A percentile compares a stretch with the other conserved stretches of the same genome.
These are phyloP conservation scores for Annulohypoxylon stygium DNA, from an alignment of 495 filamentous ascomycete species.

Conservation along the genomic window DNA sequence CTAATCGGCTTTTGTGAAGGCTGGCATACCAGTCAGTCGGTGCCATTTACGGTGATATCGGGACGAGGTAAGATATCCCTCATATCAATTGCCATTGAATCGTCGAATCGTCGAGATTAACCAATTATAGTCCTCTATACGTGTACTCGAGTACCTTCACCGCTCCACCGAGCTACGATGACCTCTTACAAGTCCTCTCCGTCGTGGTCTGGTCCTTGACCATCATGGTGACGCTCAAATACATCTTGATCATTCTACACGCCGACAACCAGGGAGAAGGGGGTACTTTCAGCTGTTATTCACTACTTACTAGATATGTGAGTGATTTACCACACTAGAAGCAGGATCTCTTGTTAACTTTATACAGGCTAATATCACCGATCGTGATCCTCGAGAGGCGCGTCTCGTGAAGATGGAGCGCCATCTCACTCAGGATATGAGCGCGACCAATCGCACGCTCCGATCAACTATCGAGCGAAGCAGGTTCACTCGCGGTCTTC, in stretches of 20 bases:
- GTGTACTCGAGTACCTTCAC: constrained; percentile 79
- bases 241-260: constrained; percentile 74
- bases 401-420: constrained; percentile 69
- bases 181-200: constrained; percentile 77
- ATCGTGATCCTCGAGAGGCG: constrained; percentile 67
- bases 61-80: constrained; percentile 62
- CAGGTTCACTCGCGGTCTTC: constrained; percentile 60
- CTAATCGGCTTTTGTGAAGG: constrained; percentile 43
- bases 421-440: constrained; percentile 66
- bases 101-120: not conserved
- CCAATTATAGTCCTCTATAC: constrained; percentile 68
- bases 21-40: constrained; percentile 78
- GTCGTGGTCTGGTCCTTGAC: constrained; percentile 81
- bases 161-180: constrained; percentile 66
- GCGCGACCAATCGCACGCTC: constrained; percentile 63
- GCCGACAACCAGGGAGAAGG: constrained; percentile 85
- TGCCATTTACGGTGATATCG: constrained; percentile 83
- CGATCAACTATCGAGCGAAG: constrained; percentile 71
- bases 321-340: constrained; percentile 31
- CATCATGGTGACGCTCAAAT: constrained; percentile 81
- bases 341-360: not conserved
- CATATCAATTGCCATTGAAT: not conserved
- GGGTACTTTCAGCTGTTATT: constrained; percentile 80
- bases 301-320: constrained; percentile 77
- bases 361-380: constrained; percentile 65